Percentiles rank a stretch among this genome's conserved stretches.
phyloP scores from a whole-genome alignment of 352 stramenopile species.

The Blastocystis sp. region DNA sequence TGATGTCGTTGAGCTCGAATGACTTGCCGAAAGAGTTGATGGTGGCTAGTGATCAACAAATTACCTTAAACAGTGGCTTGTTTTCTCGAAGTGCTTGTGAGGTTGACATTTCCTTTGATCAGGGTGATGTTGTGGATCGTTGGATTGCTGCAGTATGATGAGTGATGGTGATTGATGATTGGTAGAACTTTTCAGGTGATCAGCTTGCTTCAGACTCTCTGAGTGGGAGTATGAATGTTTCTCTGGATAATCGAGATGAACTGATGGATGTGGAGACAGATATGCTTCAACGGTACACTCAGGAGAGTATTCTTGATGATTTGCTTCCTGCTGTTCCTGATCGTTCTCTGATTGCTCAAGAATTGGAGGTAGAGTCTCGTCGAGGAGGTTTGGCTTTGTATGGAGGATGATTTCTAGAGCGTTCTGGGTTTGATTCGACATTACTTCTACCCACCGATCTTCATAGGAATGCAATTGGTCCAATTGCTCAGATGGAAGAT shows the following conservation, averaged over 20 bases:
- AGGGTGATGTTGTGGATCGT: neutral
- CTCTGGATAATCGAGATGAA: neutral
- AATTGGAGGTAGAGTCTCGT: neutral
- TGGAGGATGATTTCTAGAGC: neutral
- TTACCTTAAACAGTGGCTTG: neutral
- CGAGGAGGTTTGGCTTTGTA: neutral
- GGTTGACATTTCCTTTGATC: conserved; percentile 29
- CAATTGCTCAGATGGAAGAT: neutral
- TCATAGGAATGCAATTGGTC: neutral
- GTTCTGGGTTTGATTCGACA: neutral
- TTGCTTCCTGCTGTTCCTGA: neutral
- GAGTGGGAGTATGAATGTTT: neutral
- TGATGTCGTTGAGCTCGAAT: neutral
- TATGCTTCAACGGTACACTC: conserved; percentile 13
- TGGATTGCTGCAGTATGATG: neutral
- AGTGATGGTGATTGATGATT: neutral
- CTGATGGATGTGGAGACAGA: neutral
- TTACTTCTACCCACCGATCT: neutral
- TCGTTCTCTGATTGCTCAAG: neutral
- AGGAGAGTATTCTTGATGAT: conserved; percentile 15
- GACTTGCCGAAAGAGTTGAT: neutral
- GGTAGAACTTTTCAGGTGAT: neutral
- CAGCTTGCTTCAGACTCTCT: neutral
- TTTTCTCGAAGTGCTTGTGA: neutral
- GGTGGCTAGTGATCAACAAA: neutral